These are phyloP conservation scores for Pythium dissotocum DNA, from an alignment of 352 stramenopile genomes.

Conservation along the genomic window DNA sequence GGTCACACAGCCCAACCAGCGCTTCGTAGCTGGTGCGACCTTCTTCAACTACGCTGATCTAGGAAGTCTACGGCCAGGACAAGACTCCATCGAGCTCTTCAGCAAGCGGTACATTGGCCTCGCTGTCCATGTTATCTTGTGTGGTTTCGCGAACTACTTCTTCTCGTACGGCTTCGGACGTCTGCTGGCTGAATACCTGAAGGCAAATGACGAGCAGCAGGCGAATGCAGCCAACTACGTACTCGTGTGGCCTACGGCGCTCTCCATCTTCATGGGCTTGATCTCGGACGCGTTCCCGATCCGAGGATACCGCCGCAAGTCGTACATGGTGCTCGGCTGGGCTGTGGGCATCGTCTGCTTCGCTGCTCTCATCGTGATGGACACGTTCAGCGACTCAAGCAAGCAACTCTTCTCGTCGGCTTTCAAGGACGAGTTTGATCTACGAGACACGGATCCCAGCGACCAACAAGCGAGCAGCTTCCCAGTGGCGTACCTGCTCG, in stretches of 20 bases:
- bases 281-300: constrained; percentile 63
- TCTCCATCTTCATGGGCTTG: constrained; percentile 77
- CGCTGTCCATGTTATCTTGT: constrained; percentile 5
- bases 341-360: constrained; percentile 15
- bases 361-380: constrained; percentile 10
- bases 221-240: constrained; percentile 25
- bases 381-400: constrained; percentile 12
- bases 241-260: constrained; percentile 50
- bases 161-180: constrained; percentile 22
- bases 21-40: constrained; percentile 23
- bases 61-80: constrained; percentile 24
- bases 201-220: constrained; percentile 11
- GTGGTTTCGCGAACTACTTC: constrained; percentile 23
- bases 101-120: constrained; percentile 20
- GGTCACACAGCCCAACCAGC: neutral
- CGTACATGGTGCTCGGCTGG: constrained; percentile 75
- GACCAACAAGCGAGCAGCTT: neutral
- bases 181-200: constrained; percentile 22
- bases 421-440: neutral
- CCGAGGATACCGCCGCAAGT: constrained; percentile 60
- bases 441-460: neutral
- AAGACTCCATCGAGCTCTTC: constrained; percentile 16
- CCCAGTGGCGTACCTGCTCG: constrained; percentile 6
- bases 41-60: constrained; percentile 36
- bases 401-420: neutral